Conservation (phyloP, 148 eudicot genomes). For the Nepenthes mirabilis region DNA sequence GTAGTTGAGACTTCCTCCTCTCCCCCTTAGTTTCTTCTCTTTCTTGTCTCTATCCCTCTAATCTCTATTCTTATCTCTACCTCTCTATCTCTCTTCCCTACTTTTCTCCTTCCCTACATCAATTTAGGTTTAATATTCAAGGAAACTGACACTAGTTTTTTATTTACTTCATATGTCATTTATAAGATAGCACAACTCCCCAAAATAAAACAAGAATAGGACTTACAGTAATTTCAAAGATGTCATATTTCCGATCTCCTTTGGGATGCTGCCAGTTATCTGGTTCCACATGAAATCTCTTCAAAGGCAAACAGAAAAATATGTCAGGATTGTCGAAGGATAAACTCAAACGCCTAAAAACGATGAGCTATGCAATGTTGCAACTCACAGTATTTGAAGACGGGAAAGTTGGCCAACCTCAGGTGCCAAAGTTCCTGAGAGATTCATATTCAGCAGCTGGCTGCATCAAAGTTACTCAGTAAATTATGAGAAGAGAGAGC, state of each 20-base stretch:
- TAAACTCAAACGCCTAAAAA: neutral
- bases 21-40: too few relatives aligned
- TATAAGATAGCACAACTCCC: neutral
- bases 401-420: slow-evolving; percentile 55
- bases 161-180: neutral
- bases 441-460: slow-evolving; percentile 51
- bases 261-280: slow-evolving; percentile 58
- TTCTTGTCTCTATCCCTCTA: too few relatives aligned
- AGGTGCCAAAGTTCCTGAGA: slow-evolving; percentile 69
- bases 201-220: slow-evolving; percentile 2
- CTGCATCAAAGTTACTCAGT: slow-evolving; percentile 23
- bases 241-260: slow-evolving; percentile 71
- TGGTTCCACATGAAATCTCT: slow-evolving; percentile 92
- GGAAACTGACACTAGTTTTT: too few relatives aligned
- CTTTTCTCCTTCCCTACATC: too few relatives aligned
- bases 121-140: too few relatives aligned
- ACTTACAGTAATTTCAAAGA: slow-evolving; percentile 65
- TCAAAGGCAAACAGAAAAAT: slow-evolving; percentile 5
- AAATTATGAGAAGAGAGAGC: neutral
- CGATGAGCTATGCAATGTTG: slow-evolving; percentile 2
- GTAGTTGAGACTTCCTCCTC: too few relatives aligned
- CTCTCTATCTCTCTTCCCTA: too few relatives aligned
- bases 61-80: too few relatives aligned
- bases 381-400: slow-evolving; percentile 51
- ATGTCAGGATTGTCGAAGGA: slow-evolving; percentile 3